Percentiles rank a stretch among this genome's conserved stretches.
Evolutionary conservation across 495 filamentous ascomycete species (phyloP).

Genomic region (Hapsidospora chrysogenum): DNA sequence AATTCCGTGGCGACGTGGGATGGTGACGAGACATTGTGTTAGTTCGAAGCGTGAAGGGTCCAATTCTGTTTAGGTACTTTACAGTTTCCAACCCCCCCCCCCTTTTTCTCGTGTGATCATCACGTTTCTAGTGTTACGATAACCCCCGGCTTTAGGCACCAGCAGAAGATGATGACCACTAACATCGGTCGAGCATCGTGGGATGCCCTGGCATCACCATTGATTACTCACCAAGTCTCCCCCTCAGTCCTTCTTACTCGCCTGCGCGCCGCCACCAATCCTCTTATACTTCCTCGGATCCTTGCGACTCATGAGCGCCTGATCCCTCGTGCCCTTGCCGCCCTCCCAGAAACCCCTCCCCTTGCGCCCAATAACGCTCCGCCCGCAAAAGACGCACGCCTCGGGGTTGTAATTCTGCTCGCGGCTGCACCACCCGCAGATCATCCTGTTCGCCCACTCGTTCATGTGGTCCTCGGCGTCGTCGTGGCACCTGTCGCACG

Average conservation of each 20-base stretch:
- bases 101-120: no score
- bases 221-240: no score
- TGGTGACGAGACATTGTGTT: no score
- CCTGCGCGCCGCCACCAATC: conserved; percentile 15
- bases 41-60: no score
- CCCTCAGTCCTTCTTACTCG: conserved; percentile 8
- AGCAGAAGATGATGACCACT: no score
- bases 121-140: no score
- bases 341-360: conserved; percentile 85
- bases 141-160: no score
- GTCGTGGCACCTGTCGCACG: conserved; percentile 82
- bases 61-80: no score
- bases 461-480: conserved; percentile 50
- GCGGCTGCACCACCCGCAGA: conserved; percentile 68
- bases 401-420: conserved; percentile 75
- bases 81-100: no score
- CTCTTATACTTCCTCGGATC: conserved; percentile 59
- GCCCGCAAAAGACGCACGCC: conserved; percentile 61
- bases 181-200: no score
- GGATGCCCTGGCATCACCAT: background rate
- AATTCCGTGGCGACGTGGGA: no score
- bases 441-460: conserved; percentile 80
- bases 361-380: conserved; percentile 44
- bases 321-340: conserved; percentile 69
- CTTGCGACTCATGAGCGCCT: conserved; percentile 51